Base-by-base conservation (phyloP, 805 yeast genomes). In the Isabelozyma heimii region DNA sequence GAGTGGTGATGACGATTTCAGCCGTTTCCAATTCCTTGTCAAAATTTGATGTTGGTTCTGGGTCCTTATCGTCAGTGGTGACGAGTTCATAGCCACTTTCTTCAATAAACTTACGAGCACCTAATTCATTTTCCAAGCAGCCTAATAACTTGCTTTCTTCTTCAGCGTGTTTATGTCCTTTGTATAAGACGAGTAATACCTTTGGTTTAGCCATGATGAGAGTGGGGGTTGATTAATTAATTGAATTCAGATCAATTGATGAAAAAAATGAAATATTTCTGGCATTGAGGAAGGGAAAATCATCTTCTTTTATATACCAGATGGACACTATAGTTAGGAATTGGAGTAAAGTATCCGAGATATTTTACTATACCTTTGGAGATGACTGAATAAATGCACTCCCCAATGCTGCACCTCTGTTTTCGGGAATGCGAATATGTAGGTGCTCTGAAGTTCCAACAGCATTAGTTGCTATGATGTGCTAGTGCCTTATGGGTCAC, bases 1-100 rank as follows among this genome's bases (percentile, higher is more conserved):
- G 94, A 10, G 92, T 87, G 39, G 91, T 82, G 67, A 88, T 87
- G 60, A 87, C 79, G 45, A 87, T 76, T 57, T 87, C 94, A 5
- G 91, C 88, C 52, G 84, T 90, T 43, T 75, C 79, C 62, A 87
- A 77, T 54, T 85, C 75, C 60, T 77, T 72, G 66, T 87, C 94
- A 43, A 87, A 78, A 37, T 63, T 76, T 2, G 86, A 77, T 56
- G 66, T 56, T 39, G 74, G 75, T 43, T 85, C 85, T 1, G 73
- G 72, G 48, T 87, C 95, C 65, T 87, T 87, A 65, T 81, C 83
- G 42, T 81, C 63, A 43, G 94, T 88, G 41, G 86, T 72, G 26
- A 83, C 77, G 53, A 86, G 69, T 42, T 80, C 77, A 60, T 88
- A 89, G 39, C 92, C 94, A 52, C 83, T 70, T 15, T 70, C 63